Percentiles rank a stretch among this genome's conserved stretches.
Conservation (phyloP, 176 grass and related monocot genomes). For the Carex parvula region DNA sequence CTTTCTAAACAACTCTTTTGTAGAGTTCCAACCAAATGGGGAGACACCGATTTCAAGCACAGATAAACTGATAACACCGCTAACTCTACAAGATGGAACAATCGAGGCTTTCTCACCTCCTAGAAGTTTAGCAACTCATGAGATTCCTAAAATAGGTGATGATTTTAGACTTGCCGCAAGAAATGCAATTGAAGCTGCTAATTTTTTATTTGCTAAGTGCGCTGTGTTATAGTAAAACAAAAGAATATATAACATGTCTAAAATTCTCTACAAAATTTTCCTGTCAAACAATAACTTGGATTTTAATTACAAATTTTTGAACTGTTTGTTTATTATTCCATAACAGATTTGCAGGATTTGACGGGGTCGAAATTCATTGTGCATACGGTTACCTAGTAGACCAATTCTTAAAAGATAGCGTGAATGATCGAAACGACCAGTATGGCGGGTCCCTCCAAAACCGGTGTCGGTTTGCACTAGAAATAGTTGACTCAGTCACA, state of each 20-base stretch:
- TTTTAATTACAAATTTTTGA: neutral
- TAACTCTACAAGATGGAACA: constrained; percentile 19
- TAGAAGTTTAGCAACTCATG: constrained; percentile 34
- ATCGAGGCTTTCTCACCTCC: constrained; percentile 32
- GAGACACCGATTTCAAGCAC: constrained; percentile 52
- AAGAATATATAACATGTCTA: neutral
- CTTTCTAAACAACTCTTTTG: neutral
- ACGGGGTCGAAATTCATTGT: constrained; percentile 59
- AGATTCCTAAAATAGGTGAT: constrained; percentile 45
- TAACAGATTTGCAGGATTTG: constrained; percentile 37
- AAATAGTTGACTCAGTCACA: constrained; percentile 34
- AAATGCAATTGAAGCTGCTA: constrained; percentile 68
- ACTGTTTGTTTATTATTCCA: neutral
- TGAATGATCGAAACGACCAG: constrained; percentile 37
- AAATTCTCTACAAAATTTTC: neutral
- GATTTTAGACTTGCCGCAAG: constrained; percentile 50
- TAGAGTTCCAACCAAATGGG: constrained; percentile 34
- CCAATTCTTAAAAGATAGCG: constrained; percentile 52
- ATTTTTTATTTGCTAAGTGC: neutral
- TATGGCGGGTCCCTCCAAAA: constrained; percentile 45
- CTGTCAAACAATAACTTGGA: neutral
- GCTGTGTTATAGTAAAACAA: neutral
- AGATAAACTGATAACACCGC: constrained; percentile 30
- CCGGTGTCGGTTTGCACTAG: constrained; percentile 43
- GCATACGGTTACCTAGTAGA: constrained; percentile 47